These are phyloP conservation scores for Cyberlindnera maritima DNA, from an alignment of 805 yeast species.

Conservation along the genomic window DNA sequence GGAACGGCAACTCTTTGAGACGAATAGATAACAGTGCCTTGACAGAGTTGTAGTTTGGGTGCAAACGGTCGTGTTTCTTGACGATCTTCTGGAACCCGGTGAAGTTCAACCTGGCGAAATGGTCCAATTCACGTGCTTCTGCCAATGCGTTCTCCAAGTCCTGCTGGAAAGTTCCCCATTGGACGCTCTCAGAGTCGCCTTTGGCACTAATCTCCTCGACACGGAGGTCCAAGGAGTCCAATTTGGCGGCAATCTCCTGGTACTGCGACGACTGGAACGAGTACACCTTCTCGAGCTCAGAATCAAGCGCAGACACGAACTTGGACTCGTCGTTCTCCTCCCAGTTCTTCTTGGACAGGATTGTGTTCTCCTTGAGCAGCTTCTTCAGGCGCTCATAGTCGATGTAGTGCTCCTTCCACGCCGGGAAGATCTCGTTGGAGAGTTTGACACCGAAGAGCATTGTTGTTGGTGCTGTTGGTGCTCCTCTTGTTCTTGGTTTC, in stretches of 20 bases:
- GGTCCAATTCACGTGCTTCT: conserved; percentile 81
- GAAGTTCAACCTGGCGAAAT: conserved; percentile 86
- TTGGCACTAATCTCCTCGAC: conserved; percentile 41
- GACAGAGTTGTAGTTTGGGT: conserved; percentile 77
- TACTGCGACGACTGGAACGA: conserved; percentile 68
- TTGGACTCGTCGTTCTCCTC: conserved; percentile 66
- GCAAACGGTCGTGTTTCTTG: conserved; percentile 92
- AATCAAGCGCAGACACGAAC: conserved; percentile 65
- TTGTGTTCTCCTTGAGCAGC: conserved; percentile 65
- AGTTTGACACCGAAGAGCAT: conserved; percentile 90
- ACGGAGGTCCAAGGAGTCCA: conserved; percentile 60
- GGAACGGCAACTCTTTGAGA: conserved; percentile 83
- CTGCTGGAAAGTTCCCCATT: conserved; percentile 59
- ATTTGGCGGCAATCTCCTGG: conserved; percentile 60
- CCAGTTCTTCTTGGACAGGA: conserved; percentile 40
- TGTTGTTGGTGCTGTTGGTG: not conserved
- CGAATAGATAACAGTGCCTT: conserved; percentile 87
- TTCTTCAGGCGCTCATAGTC: conserved; percentile 64
- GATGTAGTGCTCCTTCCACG: conserved; percentile 80
- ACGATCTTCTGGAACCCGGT: conserved; percentile 95
- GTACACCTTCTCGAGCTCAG: conserved; percentile 74
- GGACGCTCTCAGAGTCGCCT: conserved; percentile 38
- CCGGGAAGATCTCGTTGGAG: conserved; percentile 76
- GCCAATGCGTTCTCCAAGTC: conserved; percentile 72
- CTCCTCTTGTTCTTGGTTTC: no score